Evolutionary conservation across 148 eudicot genomes (phyloP).

Genomic region (Selenicereus undatus): DNA sequence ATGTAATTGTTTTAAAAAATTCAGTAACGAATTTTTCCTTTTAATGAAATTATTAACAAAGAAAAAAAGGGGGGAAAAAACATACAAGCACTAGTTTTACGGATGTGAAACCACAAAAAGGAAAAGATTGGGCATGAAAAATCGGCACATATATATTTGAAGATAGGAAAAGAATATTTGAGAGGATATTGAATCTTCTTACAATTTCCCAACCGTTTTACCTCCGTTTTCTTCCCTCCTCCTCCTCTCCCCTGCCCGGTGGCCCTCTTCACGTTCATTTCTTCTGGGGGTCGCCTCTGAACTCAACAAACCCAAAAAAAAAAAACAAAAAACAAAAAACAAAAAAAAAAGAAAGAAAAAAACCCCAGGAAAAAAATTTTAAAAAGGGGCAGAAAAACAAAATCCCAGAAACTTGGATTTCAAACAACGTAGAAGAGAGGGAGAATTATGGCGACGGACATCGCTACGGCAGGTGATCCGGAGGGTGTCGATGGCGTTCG

Average conservation of each 20-base stretch:
- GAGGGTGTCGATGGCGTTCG: conserved; percentile 87
- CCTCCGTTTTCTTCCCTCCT: not conserved
- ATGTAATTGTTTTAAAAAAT: no score
- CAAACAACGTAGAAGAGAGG: not conserved
- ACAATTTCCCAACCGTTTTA: not conserved
- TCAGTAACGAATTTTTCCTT: no score
- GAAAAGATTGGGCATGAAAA: not conserved
- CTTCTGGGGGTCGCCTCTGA: conserved; percentile 22
- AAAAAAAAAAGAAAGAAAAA: not conserved
- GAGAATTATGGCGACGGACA: conserved; percentile 48
- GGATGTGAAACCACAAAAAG: not conserved
- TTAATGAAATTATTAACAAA: no score
- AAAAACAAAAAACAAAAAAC: not conserved
- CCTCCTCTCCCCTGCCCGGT: not conserved
- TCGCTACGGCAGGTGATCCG: conserved; percentile 45
- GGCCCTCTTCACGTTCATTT: conserved; percentile 30
- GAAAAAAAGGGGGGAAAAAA: no score
- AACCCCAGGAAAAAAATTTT: not conserved
- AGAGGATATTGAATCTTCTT: not conserved
- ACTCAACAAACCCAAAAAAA: not conserved
- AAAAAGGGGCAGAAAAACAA: not conserved
- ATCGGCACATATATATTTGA: not conserved
- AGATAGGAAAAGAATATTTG: no score
- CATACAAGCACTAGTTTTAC: not conserved
- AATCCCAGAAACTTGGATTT: not conserved